Conservation (phyloP, 1,284 basidiomycete genomes). For the Peniophora sp. region DNA sequence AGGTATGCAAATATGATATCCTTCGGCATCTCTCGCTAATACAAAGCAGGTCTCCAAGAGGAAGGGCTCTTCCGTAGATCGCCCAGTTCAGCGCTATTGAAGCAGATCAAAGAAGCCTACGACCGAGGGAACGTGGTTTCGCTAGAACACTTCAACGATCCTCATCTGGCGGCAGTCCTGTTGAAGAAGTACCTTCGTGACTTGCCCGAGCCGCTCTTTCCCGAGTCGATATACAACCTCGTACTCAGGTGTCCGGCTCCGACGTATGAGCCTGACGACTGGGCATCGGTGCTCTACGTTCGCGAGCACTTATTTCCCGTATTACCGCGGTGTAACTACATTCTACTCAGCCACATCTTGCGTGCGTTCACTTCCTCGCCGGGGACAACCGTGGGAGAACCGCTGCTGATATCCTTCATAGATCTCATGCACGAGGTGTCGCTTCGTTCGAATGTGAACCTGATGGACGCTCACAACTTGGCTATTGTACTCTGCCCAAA, state of each 20-base stretch:
- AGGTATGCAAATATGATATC: conserved; percentile 25
- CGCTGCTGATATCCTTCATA: conserved; percentile 18
- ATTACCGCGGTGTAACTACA: conserved; percentile 63
- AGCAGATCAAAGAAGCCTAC: conserved; percentile 73
- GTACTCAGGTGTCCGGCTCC: conserved; percentile 63
- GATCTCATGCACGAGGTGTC: conserved; percentile 77
- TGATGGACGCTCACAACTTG: conserved; percentile 80
- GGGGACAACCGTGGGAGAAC: not conserved
- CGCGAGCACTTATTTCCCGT: conserved; percentile 59
- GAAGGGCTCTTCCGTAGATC: conserved; percentile 79
- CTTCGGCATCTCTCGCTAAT: conserved; percentile 3
- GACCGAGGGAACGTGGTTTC: conserved; percentile 77
- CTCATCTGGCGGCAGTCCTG: conserved; percentile 75
- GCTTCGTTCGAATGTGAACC: conserved; percentile 52
- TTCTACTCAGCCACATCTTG: conserved; percentile 63
- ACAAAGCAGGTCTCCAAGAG: conserved; percentile 49
- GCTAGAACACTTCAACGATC: conserved; percentile 64
- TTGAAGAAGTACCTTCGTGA: conserved; percentile 81
- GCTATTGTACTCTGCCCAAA: conserved; percentile 75
- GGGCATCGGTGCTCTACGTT: conserved; percentile 53
- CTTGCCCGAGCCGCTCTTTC: conserved; percentile 69
- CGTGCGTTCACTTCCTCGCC: conserved; percentile 39
- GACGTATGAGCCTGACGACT: conserved; percentile 44
- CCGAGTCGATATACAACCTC: conserved; percentile 54
- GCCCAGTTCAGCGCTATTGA: conserved; percentile 61